Percentiles rank a stretch among this genome's conserved stretches.
These are phyloP conservation scores for Coniferiporia weirii DNA, from an alignment of 1,284 basidiomycete genomes.

Conservation along the genomic window DNA sequence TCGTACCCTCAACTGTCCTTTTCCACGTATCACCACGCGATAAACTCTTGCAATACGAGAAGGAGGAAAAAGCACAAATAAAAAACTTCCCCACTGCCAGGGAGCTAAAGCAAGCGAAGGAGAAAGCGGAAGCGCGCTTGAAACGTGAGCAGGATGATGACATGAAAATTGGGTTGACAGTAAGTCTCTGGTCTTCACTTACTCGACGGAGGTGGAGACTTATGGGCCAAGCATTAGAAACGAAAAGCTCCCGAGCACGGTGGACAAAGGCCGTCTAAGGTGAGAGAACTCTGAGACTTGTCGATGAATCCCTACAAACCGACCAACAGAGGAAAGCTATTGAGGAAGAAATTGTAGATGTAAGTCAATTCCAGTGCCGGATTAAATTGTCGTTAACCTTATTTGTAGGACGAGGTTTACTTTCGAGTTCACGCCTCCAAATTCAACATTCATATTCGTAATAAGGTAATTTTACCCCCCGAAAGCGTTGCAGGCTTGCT, in stretches of 20 bases:
- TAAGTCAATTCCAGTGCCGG: conserved; percentile 31
- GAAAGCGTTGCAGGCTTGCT: background rate
- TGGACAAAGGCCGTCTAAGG: conserved; percentile 46
- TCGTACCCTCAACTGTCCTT: conserved; percentile 67
- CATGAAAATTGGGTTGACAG: conserved; percentile 59
- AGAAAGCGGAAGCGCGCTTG: conserved; percentile 54
- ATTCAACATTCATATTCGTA: conserved; percentile 86
- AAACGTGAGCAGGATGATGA: conserved; percentile 67
- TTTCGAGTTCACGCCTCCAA: conserved; percentile 86
- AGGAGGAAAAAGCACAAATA: conserved; percentile 68
- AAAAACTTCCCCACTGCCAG: conserved; percentile 70
- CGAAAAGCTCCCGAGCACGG: conserved; percentile 49
- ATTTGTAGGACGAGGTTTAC: conserved; percentile 58
- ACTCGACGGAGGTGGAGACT: conserved; percentile 1
- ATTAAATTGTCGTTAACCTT: background rate
- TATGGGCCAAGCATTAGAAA: conserved; percentile 41
- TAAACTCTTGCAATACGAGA: conserved; percentile 68
- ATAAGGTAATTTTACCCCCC: conserved; percentile 48
- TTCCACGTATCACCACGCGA: conserved; percentile 73
- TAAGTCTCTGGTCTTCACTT: conserved; percentile 32
- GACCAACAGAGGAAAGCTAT: conserved; percentile 45
- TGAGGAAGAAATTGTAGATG: conserved; percentile 63
- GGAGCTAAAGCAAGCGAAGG: conserved; percentile 63
- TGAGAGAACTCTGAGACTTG: conserved; percentile 24
- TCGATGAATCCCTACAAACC: conserved; percentile 6